Conservation (phyloP, 208 protist genomes). For the Leishmania major region DNA sequence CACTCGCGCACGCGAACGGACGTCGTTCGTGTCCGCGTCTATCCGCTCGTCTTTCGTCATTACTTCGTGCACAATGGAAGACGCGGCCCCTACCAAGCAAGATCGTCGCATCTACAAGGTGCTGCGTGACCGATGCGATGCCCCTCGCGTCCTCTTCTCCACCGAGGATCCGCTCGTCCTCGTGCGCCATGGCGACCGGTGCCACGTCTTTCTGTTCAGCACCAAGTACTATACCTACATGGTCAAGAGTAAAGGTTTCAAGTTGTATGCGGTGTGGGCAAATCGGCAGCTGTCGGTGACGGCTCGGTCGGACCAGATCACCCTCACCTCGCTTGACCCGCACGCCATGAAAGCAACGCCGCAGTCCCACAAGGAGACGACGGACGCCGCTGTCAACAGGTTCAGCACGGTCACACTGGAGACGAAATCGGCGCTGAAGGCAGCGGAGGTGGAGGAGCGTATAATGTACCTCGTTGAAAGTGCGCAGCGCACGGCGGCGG, state of each 20-base stretch:
- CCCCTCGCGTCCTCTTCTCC: constrained; percentile 70
- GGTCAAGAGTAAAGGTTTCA: constrained; percentile 72
- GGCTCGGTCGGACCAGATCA: constrained; percentile 26
- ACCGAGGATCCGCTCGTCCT: constrained; percentile 52
- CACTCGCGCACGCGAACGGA: neutral
- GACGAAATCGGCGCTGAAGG: constrained; percentile 40
- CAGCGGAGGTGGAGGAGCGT: constrained; percentile 39
- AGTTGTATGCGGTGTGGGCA: constrained; percentile 78
- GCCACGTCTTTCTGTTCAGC: constrained; percentile 66
- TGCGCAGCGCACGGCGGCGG: constrained; percentile 49
- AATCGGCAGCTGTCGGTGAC: constrained; percentile 63
- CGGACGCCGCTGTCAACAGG: constrained; percentile 33
- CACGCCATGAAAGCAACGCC: constrained; percentile 19
- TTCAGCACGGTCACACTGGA: constrained; percentile 58
- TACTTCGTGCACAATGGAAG: constrained; percentile 1
- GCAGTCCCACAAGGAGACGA: constrained; percentile 33
- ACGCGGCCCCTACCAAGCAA: constrained; percentile 18
- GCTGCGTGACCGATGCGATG: constrained; percentile 74
- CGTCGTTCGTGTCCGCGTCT: neutral
- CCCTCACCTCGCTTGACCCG: constrained; percentile 24
- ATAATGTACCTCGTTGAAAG: constrained; percentile 51
- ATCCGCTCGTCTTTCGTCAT: neutral
- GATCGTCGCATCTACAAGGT: constrained; percentile 59
- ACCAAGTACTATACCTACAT: constrained; percentile 85
- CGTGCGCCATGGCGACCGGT: constrained; percentile 42